These are phyloP conservation scores for Paraphaeosphaeria sporulosa DNA, from an alignment of 2,329 filamentous ascomycete genomes.

Conservation along the genomic window DNA sequence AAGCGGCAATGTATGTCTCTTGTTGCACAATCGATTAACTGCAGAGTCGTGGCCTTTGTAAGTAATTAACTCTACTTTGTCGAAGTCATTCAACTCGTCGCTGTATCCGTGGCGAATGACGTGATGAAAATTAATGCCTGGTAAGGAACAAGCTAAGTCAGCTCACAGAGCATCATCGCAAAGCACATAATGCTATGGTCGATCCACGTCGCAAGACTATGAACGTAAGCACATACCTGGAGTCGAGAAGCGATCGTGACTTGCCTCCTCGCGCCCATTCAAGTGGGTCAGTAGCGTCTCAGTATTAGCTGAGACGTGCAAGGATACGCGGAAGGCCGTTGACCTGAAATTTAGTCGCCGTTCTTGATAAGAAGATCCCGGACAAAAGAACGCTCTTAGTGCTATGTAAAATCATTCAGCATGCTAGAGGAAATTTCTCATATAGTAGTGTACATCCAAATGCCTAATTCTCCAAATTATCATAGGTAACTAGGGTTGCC, in stretches of 20 bases:
- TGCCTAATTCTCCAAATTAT: no score
- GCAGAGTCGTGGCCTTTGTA: conserved; percentile 27
- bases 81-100: conserved; percentile 30
- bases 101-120: conserved; percentile 21
- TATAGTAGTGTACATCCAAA: no score
- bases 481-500: no score
- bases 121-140: conserved; percentile 26
- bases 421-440: no score
- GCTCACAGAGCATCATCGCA: not conserved
- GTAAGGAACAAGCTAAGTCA: not conserved
- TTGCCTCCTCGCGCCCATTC: conserved; percentile 24
- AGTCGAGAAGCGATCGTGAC: conserved; percentile 20
- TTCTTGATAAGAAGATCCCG: conserved; percentile 34
- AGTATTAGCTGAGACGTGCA: conserved; percentile 29
- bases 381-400: conserved; percentile 41
- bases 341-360: conserved; percentile 20
- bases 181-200: not conserved
- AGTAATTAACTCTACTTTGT: conserved; percentile 27
- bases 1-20: conserved; percentile 12
- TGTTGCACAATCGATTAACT: conserved; percentile 23
- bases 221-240: not conserved
- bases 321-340: conserved; percentile 17
- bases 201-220: not conserved
- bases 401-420: conserved; percentile 17
- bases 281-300: conserved; percentile 22